Evolutionary conservation across 495 filamentous ascomycete genomes (phyloP), one percentile per base, ranked within the genome.

Genomic region (Daldinia decipiens): DNA sequence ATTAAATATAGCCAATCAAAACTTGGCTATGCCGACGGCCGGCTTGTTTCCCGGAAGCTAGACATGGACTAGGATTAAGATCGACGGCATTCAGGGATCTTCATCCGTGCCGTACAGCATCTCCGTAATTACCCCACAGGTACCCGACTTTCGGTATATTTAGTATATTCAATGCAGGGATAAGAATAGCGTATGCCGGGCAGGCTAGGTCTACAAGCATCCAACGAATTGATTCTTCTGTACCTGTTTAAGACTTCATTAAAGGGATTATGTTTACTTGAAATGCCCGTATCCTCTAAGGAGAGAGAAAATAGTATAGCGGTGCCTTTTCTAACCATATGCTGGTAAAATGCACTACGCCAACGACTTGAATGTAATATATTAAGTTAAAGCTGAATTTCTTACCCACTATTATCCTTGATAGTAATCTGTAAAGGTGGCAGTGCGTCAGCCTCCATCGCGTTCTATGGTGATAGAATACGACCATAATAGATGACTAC

Each of bases 81-180:
- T 47, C 43, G 43, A 47, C 17, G 43, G 43, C 43, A 47, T 47
- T 47, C 17, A 21, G 40, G 7, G 40, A 47, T 47, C 43, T 19
- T 47, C 19, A 47, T 47, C 43, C 21, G 43, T 47, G 43, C 43
- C 19, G 43, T 47, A 12, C 19, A 11, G 11, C 19, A 21, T 5
- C 43, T 47, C 19, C 43, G 43, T 47, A 47, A 11, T 12, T 47
- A 47, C 43, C 19, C 43, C 43, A 47, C 19, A 47, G 19, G 9
- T 47, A 47, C 43, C 43, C 8, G 17, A 47, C 17, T 47, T 47
- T 47, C 17, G 43, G 17, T 47, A 47, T 47, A 47, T 47, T 47
- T 47, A 47, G 43, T 19, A 47, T 47, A 47, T 47, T 8, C 7
- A 21, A 47, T 9, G 19, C 43, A 47, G 43, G 43, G n/a, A n/a